Base-by-base conservation (phyloP, 371 early-diverging fungal genomes). In the Syncephalis fuscata region DNA sequence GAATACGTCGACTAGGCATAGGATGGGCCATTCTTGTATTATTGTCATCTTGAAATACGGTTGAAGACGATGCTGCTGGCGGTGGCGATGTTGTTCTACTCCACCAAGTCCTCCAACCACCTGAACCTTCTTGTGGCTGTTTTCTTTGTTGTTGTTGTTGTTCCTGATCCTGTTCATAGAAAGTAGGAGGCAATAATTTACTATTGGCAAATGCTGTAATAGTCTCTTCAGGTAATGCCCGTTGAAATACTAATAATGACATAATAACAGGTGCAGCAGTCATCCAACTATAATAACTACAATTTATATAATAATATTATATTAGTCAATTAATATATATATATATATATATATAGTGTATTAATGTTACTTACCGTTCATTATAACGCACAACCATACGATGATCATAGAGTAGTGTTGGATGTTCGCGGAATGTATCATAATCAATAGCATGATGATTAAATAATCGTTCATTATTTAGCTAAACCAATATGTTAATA, bases 261-360 rank as follows among this genome's bases (percentile, higher is more conserved):
- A 62, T 68, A 16, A 78, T 64, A 37, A 74, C 52, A 1, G 75
- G 73, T 3, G 68, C 71, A 20, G 67, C 60, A 7, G 53, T 53
- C 21, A 39, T 45, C 62, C 67, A 63, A 14, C 59, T 53, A 39
- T 64, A 64, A 48, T 64, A 66, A 2, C 67, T 60, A 47, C 32
- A n/a, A n/a, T n/a, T n/a, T n/a, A n/a, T n/a, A n/a, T n/a, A 59
- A 57, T 11, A 56, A 56, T 5, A 59, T 44, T 15, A 46, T 51
- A 42, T 62, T 62, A 46, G 55, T 50, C 37, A 52, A 59, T 50
- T 58, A 46, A 39, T 10, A 14, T 17, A 27, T 16, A 16, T 21
- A 9, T 16, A 48, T 3, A 22, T 8, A 16, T 14, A 21, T 25
- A n/a, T n/a, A n/a, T n/a, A n/a, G 7, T 23, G 26, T 23, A 19